Base-by-base conservation (phyloP, 1,284 basidiomycete species). In the Trichosporon coremiiforme region DNA sequence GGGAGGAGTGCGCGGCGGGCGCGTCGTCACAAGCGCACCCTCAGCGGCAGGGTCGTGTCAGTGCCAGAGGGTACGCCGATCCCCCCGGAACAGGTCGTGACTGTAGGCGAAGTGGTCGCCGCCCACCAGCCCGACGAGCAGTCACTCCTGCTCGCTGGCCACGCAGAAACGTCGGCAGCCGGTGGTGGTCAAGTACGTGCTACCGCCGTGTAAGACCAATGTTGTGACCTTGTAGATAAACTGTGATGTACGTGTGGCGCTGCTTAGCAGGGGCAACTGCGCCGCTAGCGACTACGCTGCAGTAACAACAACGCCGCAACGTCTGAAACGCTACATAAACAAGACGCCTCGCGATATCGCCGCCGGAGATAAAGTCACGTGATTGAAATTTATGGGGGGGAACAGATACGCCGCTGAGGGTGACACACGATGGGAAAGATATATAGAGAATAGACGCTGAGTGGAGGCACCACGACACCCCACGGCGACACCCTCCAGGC, bases 1-100 rank as follows among this genome's bases (percentile, higher is more conserved):
- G 83, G 83, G 8, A 78, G 78, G 60, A 81, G 80, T 2, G 81
- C 80, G 1, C 70, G 75, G 9, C 74, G 77, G 66, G 77, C 79
- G 1, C 74, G 78, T 8, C 71, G 79, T 67, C 82, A 84, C 69
- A 75, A 79, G 33, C 76, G 83, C 33, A 83, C 83, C 1, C 75
- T 78, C 22, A 82, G 80, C 0, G 83, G 83, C 7, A 71, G 77
- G 22, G 80, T 83, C 47, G 78, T 83, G 2, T 66, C 77, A 4
- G 80, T 83, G 6, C 81, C 81, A 0, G 76, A 78, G 63, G 80
- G 81, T 20, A 75, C 76, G 15, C 68, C 71, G 6, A 80, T 82
- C 57, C 79, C 79, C 0, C 75, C 75, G 45, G 77, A 79, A 29
- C 75, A 80, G 70, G 68, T 71, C 1, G 80, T 82, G 10, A 80